Conservation (phyloP, 1,139 yeast species). For the Taphrina deformans region DNA sequence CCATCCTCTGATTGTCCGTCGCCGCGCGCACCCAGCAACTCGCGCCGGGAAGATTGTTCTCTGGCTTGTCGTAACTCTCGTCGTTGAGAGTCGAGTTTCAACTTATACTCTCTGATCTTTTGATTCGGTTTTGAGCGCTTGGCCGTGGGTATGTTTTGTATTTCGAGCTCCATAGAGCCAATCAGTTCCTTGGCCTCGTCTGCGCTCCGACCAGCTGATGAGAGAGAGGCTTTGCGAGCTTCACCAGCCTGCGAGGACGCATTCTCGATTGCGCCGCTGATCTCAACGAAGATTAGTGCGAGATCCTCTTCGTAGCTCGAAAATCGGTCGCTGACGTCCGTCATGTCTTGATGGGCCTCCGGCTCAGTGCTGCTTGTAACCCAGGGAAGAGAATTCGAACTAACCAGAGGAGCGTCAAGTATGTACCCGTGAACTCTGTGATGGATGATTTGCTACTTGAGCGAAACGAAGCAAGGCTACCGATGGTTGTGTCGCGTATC, state of each 20-base stretch:
- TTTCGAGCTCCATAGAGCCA: slow-evolving; percentile 70
- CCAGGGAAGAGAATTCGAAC: too few species aligned
- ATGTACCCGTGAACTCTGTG: too few species aligned
- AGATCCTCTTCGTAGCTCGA: slow-evolving; percentile 29
- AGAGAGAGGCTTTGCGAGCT: slow-evolving; percentile 54
- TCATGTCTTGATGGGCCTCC: too few species aligned
- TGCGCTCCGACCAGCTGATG: slow-evolving; percentile 64
- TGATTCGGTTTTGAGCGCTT: slow-evolving; percentile 68
- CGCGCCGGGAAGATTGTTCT: slow-evolving; percentile 42
- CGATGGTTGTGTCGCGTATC: too few species aligned
- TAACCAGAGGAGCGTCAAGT: too few species aligned
- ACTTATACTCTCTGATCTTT: slow-evolving; percentile 65
- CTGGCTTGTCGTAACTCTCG: slow-evolving; percentile 34
- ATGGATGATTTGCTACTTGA: too few species aligned
- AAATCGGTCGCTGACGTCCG: slow-evolving; percentile 18
- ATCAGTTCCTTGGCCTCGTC: slow-evolving; percentile 74
- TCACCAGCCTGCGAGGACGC: slow-evolving; percentile 41
- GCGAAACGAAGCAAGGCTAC: too few species aligned
- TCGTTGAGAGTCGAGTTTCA: slow-evolving; percentile 37
- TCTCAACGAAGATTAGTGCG: slow-evolving; percentile 15
- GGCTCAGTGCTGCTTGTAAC: too few species aligned
- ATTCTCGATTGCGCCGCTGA: slow-evolving; percentile 4
- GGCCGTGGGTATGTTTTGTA: slow-evolving; percentile 73
- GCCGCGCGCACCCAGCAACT: slow-evolving; percentile 60
- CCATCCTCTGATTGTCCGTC: slow-evolving; percentile 47